phyloP scores from a whole-genome alignment of 371 early-diverging fungal genomes.

The Apophysomyces variabilis region DNA sequence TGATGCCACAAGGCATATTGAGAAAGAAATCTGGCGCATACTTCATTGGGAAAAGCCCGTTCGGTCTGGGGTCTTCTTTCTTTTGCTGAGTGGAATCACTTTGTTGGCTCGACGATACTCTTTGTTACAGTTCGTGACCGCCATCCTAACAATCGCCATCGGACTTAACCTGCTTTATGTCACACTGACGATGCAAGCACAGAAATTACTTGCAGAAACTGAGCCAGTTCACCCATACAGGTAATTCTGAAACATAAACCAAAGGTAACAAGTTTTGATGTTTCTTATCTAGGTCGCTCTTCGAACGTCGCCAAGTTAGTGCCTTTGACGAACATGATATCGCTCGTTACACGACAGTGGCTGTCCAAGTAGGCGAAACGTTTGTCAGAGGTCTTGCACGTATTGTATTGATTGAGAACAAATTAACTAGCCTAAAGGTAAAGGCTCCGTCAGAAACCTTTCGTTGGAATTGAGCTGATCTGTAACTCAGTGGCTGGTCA shows the following conservation, averaged over 20 bases:
- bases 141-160: constrained; percentile 36
- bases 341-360: constrained; percentile 34
- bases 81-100: constrained; percentile 29
- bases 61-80: constrained; percentile 38
- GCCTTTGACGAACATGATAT: constrained; percentile 32
- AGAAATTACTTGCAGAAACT: constrained; percentile 32
- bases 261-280: neutral
- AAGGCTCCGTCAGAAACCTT: neutral
- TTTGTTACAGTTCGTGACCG: constrained; percentile 39
- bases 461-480: neutral
- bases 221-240: constrained; percentile 40
- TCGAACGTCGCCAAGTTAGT: constrained; percentile 25
- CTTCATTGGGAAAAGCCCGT: constrained; percentile 47
- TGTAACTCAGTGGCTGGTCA: constrained; percentile 30
- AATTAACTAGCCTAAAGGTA: constrained; percentile 36
- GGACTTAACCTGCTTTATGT: constrained; percentile 51
- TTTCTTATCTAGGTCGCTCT: constrained; percentile 26
- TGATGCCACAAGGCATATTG: constrained; percentile 44
- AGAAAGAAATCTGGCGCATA: constrained; percentile 28
- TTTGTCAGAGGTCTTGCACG: constrained; percentile 41
- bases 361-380: constrained; percentile 41
- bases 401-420: constrained; percentile 49
- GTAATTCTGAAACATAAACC: constrained; percentile 21
- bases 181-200: constrained; percentile 37
- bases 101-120: constrained; percentile 45